These are phyloP conservation scores for Rhynchospora tenuis DNA, from an alignment of 176 grass and related monocot species.

Conservation along the genomic window DNA sequence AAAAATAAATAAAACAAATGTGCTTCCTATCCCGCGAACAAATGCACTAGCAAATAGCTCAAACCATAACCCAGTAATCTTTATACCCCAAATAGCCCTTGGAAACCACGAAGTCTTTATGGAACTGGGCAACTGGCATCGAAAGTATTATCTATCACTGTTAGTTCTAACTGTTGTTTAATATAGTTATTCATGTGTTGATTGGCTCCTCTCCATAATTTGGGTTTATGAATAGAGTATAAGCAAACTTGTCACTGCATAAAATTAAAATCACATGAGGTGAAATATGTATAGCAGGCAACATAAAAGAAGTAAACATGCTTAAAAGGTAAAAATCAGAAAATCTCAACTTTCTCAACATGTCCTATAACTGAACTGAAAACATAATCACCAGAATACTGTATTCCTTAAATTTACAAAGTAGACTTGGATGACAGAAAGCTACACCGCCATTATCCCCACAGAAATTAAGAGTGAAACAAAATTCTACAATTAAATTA, in stretches of 20 bases:
- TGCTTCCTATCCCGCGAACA: too few species aligned
- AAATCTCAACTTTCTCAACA: conserved; percentile 17
- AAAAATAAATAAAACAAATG: too few species aligned
- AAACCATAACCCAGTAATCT: too few species aligned
- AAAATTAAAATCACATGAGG: background rate
- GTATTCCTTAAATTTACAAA: conserved; percentile 22
- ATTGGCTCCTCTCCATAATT: background rate
- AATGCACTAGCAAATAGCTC: too few species aligned
- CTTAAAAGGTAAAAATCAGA: background rate
- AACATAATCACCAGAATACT: conserved; percentile 13
- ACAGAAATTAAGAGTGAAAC: background rate
- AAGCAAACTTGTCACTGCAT: background rate
- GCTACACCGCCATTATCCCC: background rate
- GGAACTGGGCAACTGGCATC: too few species aligned
- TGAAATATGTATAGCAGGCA: background rate
- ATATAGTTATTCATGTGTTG: background rate
- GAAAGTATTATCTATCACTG: too few species aligned
- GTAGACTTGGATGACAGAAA: conserved; percentile 9
- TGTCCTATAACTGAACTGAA: conserved; percentile 20
- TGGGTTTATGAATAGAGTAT: background rate
- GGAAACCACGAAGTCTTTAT: too few species aligned
- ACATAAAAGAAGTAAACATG: background rate
- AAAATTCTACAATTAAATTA: conserved; percentile 24
- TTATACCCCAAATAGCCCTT: too few species aligned
- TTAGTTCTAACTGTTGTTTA: too few species aligned